phyloP scores from a whole-genome alignment of 306 rosid species.

The Cicer arietinum region DNA sequence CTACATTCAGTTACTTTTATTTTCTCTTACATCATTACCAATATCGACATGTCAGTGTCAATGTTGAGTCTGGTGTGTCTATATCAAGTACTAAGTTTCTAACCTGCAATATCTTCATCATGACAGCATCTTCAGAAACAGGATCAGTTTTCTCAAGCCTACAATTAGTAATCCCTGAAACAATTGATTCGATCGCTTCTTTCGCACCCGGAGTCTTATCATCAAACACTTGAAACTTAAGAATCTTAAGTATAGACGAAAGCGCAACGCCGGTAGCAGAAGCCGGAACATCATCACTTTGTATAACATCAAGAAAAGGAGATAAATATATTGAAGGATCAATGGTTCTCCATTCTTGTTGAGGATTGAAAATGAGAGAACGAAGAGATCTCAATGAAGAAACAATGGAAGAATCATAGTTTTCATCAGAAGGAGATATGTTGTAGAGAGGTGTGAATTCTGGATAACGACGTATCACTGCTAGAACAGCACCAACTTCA shows the following conservation, averaged over 20 bases:
- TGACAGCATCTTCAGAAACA: constrained; percentile 70
- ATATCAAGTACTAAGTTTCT: too few relatives aligned
- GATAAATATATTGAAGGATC: constrained; percentile 75
- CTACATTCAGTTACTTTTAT: too few relatives aligned
- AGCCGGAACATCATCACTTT: constrained; percentile 74
- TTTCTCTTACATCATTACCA: too few relatives aligned
- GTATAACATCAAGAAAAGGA: constrained; percentile 81
- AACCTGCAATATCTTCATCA: constrained; percentile 80
- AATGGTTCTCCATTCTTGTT: constrained; percentile 76
- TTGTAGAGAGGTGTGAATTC: constrained; percentile 51
- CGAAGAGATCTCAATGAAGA: constrained; percentile 80
- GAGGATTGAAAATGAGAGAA: constrained; percentile 73
- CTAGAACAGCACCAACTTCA: constrained; percentile 80
- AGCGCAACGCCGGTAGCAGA: constrained; percentile 79
- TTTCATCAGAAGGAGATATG: constrained; percentile 48
- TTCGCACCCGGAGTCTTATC: constrained; percentile 66
- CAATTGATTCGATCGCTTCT: constrained; percentile 62
- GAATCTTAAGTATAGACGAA: constrained; percentile 69
- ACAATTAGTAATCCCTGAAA: constrained; percentile 62
- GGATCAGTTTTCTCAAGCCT: constrained; percentile 80
- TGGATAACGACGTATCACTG: constrained; percentile 69
- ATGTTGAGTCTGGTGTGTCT: too few relatives aligned
- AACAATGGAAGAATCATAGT: constrained; percentile 55
- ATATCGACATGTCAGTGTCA: too few relatives aligned
- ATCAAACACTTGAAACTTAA: constrained; percentile 73